Evolutionary conservation across 2,329 filamentous ascomycete genomes (phyloP), one percentile per base, ranked within the genome.

Genomic region (Trichophyton benhamiae): DNA sequence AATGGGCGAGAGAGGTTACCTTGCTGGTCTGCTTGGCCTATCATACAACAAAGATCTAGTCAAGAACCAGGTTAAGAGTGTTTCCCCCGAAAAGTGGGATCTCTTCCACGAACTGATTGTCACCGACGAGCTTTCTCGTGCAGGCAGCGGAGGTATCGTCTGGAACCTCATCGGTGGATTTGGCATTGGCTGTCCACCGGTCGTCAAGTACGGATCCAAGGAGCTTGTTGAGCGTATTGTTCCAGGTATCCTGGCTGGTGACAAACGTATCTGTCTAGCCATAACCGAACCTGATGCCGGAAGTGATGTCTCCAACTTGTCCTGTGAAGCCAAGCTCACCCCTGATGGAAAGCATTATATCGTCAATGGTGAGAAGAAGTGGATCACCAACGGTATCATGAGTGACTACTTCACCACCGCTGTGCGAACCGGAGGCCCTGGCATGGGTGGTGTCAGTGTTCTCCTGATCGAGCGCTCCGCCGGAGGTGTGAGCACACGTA

Each of bases 331-430:
- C 27, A 96, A 96, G 81, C 82, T 97, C 62, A 89, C 83, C 65
- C 88, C 94, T 68, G 94, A 99, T 70, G 94, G 94, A 71, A 97
- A 97, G 81, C 90, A 97, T 79, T 99, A 95, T 77, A 97, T 97
- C 68, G 94, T 99, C 77, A 99, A 97, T 72, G 94, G 94, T 61
- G 92, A 96, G 84, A 97, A 99, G 87, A 99, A 99, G 79, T 97
- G 94, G 92, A 97, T 97, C 76, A 97, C 92, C 70, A 99, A 99
- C 77, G 94, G 94, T 71, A 84, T 96, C 70, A 96, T 91, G 90
- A 84, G 82, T 65, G 94, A 99, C 75, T 99, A 97, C 80, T 97
- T 97, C 80, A 97, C 94, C 61, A 95, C 89, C 13, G 94, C 92
- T 27, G 94, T 99, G 44, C 87, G 94, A 63, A 99, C 94, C 5